phyloP scores from a whole-genome alignment of 352 stramenopile genomes.

The Phytophthora nicotianae region DNA sequence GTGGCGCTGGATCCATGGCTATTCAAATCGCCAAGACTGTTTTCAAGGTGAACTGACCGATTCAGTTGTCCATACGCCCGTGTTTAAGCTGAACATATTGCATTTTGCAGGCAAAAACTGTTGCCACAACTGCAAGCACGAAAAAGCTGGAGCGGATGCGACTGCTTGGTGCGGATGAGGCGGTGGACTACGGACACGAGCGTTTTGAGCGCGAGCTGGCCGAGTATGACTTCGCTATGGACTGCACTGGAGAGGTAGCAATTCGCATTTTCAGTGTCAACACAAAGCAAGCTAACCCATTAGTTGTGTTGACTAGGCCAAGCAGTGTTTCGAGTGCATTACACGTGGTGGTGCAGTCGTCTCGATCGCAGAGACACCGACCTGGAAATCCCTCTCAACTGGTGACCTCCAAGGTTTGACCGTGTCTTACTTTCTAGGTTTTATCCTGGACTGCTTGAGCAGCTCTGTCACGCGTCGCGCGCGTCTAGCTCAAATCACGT shows the following conservation, averaged over 20 bases:
- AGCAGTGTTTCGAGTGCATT: constrained; percentile 68
- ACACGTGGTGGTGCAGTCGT: constrained; percentile 58
- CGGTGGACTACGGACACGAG: constrained; percentile 73
- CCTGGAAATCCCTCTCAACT: constrained; percentile 37
- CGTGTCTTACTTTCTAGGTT: constrained; percentile 52
- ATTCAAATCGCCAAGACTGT: constrained; percentile 80
- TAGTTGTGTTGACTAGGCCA: constrained; percentile 34
- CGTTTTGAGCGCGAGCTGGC: constrained; percentile 67
- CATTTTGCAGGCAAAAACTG: constrained; percentile 47
- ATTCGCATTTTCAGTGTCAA: background rate
- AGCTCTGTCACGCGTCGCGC: constrained; percentile 60
- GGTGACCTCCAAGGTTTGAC: constrained; percentile 38
- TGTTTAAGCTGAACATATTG: background rate
- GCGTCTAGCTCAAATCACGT: constrained; percentile 51
- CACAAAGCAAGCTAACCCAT: background rate
- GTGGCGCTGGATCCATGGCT: constrained; percentile 69
- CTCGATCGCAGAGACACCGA: constrained; percentile 67
- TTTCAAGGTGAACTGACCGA: constrained; percentile 55
- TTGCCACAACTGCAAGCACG: constrained; percentile 72
- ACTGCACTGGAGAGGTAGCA: constrained; percentile 78
- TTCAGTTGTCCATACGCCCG: background rate
- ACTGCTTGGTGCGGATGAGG: constrained; percentile 66
- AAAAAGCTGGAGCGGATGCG: constrained; percentile 74
- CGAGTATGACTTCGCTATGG: constrained; percentile 80
- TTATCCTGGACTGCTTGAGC: constrained; percentile 65